These are phyloP conservation scores for Theileria orientalis DNA, from an alignment of 169 alveolate species.

Conservation along the genomic window DNA sequence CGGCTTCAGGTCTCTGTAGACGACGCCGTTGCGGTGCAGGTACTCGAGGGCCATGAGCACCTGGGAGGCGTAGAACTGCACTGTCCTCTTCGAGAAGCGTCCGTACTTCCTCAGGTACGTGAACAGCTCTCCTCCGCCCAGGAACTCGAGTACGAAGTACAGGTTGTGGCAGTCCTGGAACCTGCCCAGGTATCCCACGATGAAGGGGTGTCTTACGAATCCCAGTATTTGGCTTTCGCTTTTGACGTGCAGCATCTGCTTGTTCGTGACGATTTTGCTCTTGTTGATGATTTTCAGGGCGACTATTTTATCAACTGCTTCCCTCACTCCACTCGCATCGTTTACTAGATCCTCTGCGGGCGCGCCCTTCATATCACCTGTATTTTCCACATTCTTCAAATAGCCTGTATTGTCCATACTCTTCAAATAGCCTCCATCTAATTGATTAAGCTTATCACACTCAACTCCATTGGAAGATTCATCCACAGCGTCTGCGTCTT, in stretches of 20 bases:
- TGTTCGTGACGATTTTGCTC: constrained; percentile 62
- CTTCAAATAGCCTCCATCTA: too few relatives aligned
- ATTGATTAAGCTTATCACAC: too few relatives aligned
- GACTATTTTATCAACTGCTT: not conserved
- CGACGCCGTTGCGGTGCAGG: constrained; percentile 73
- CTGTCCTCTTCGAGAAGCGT: constrained; percentile 46
- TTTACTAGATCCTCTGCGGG: constrained; percentile 2
- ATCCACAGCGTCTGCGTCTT: too few relatives aligned
- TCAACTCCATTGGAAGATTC: too few relatives aligned
- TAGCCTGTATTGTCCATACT: too few relatives aligned
- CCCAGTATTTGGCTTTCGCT: constrained; percentile 66
- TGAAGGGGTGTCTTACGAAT: constrained; percentile 75
- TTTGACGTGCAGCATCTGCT: constrained; percentile 68
- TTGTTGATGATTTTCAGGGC: constrained; percentile 75
- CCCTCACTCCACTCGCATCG: not conserved
- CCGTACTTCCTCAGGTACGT: constrained; percentile 61
- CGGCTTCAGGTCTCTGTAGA: constrained; percentile 84
- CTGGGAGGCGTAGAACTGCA: constrained; percentile 75
- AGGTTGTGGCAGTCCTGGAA: constrained; percentile 75
- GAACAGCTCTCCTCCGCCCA: constrained; percentile 82
- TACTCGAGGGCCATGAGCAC: constrained; percentile 78
- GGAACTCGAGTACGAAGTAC: constrained; percentile 79
- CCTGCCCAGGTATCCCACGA: constrained; percentile 70
- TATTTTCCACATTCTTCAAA: too few relatives aligned
- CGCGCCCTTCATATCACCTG: too few relatives aligned